Evolutionary conservation across 2,329 filamentous ascomycete genomes (phyloP).

Genomic region (Rhynchosporium secalis): DNA sequence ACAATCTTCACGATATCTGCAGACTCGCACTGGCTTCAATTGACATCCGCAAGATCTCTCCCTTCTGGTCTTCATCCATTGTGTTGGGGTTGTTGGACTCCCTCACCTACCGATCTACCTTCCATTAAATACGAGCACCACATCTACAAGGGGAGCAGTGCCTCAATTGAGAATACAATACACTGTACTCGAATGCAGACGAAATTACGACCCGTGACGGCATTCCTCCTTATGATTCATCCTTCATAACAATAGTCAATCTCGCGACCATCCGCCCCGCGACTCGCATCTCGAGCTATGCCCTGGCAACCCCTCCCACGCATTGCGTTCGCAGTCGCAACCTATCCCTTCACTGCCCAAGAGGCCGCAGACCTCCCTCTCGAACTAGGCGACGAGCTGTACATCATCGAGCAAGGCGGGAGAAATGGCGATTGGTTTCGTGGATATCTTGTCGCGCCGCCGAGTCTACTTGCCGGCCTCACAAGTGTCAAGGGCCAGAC

Average conservation of each 20-base stretch:
- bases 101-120: neutral
- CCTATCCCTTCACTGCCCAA: conserved; percentile 86
- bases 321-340: conserved; percentile 97
- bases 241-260: conserved; percentile 18
- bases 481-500: conserved; percentile 91
- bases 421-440: conserved; percentile 85
- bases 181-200: neutral
- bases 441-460: conserved; percentile 92
- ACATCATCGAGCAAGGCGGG: conserved; percentile 96
- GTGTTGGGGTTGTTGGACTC: neutral
- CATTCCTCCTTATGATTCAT: conserved; percentile 24
- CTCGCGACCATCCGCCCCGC: conserved; percentile 6
- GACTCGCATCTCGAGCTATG: conserved; percentile 53
- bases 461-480: conserved; percentile 86
- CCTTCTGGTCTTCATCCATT: neutral
- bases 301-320: conserved; percentile 96
- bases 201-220: neutral
- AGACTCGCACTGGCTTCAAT: neutral
- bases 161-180: neutral
- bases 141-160: neutral
- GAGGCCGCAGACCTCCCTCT: conserved; percentile 89
- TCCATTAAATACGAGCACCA: neutral
- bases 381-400: conserved; percentile 96
- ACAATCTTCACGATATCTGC: neutral
- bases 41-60: neutral